Evolutionary conservation across 2,329 filamentous ascomycete species (phyloP).

Genomic region (Stromatinia cepivora): DNA sequence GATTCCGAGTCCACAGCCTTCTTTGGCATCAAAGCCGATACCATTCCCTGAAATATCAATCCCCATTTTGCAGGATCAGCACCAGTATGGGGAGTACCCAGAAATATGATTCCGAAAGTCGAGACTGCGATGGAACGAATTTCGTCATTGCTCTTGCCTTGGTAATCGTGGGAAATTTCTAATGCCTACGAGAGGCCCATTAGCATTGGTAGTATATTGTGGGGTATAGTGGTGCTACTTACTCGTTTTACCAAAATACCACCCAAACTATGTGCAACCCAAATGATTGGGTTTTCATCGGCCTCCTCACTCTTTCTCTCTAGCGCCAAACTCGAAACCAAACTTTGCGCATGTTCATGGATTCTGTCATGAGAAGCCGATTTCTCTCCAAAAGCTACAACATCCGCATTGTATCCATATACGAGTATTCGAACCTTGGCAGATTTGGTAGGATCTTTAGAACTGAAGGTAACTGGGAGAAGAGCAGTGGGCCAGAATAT

Average conservation of each 20-base stretch:
- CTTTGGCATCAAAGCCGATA: slow-evolving; percentile 62
- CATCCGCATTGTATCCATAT: slow-evolving; percentile 74
- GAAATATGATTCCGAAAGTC: slow-evolving; percentile 74
- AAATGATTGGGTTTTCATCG: slow-evolving; percentile 67
- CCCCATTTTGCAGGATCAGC: slow-evolving; percentile 70
- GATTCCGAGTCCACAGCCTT: slow-evolving; percentile 67
- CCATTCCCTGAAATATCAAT: slow-evolving; percentile 65
- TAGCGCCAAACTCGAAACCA: slow-evolving; percentile 61
- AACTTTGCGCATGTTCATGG: slow-evolving; percentile 68
- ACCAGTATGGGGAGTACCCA: slow-evolving; percentile 74
- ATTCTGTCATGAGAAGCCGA: slow-evolving; percentile 58
- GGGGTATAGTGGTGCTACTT: background rate
- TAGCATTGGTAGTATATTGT: background rate
- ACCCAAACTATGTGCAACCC: slow-evolving; percentile 72
- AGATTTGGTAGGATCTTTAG: slow-evolving; percentile 33
- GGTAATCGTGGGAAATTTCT: slow-evolving; percentile 64
- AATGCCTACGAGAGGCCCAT: slow-evolving; percentile 47
- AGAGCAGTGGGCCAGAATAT: slow-evolving; percentile 71
- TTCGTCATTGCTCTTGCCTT: slow-evolving; percentile 59
- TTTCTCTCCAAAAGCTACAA: slow-evolving; percentile 50
- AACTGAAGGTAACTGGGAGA: slow-evolving; percentile 58
- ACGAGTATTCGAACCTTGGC: slow-evolving; percentile 64
- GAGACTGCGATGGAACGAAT: slow-evolving; percentile 70
- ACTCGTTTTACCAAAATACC: slow-evolving; percentile 68
- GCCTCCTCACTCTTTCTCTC: slow-evolving; percentile 61